phyloP scores from a whole-genome alignment of 768 basidiomycete genomes.

The Trametes punicea region DNA sequence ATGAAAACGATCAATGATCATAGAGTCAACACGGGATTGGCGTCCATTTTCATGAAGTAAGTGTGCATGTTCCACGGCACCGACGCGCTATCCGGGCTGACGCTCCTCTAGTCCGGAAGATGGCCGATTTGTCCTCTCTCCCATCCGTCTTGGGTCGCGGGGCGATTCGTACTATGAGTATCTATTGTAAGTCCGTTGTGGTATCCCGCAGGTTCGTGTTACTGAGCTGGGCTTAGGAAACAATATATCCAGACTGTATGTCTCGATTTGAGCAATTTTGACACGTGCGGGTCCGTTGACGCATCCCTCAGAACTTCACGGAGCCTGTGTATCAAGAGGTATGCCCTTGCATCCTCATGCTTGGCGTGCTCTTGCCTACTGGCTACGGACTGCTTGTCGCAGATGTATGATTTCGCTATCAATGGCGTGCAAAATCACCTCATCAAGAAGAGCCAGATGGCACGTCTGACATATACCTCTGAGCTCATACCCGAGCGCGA shows the following conservation, averaged over 20 bases:
- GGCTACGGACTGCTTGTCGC: not conserved
- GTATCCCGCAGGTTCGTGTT: not conserved
- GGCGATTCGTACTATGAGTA: conserved; percentile 97
- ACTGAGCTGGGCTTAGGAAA: conserved; percentile 40
- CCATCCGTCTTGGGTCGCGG: conserved; percentile 86
- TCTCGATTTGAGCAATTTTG: not conserved
- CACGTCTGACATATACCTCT: conserved; percentile 71
- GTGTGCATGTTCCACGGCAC: not conserved
- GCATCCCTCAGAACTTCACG: conserved; percentile 52
- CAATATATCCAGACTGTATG: conserved; percentile 80
- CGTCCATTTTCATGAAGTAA: conserved; percentile 82
- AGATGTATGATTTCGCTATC: conserved; percentile 94
- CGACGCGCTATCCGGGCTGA: not conserved
- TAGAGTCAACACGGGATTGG: conserved; percentile 67
- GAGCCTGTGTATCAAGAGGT: conserved; percentile 79
- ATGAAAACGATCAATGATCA: conserved; percentile 70
- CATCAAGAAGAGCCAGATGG: conserved; percentile 56
- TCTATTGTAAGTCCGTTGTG: conserved; percentile 51
- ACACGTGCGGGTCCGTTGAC: not conserved
- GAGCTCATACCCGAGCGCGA: conserved; percentile 68
- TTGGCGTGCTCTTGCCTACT: not conserved
- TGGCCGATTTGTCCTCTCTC: conserved; percentile 58
- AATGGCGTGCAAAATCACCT: conserved; percentile 73
- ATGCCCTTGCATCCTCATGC: conserved; percentile 22
- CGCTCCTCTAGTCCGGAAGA: conserved; percentile 38